Conservation (phyloP, 805 yeast genomes). For the Saturnispora halmiae region DNA sequence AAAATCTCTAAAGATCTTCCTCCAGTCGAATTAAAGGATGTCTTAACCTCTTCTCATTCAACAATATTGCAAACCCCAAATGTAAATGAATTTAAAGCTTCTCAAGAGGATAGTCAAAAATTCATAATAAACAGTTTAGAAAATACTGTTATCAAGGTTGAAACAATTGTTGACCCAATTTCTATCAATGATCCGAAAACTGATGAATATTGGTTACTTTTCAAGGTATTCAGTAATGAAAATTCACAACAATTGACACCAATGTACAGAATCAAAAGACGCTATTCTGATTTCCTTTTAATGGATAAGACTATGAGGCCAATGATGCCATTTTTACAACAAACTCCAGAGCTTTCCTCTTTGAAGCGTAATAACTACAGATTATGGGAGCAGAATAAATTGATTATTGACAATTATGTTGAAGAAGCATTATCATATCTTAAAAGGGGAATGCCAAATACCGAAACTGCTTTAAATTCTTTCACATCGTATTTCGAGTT, state of each 20-base stretch:
- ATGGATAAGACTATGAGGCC: constrained; percentile 57
- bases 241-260: constrained; percentile 45
- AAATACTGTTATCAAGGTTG: constrained; percentile 25
- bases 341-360: constrained; percentile 22
- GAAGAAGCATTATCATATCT: constrained; percentile 18
- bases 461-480: constrained; percentile 15
- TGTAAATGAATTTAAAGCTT: too few relatives aligned
- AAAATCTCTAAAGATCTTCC: background rate
- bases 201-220: constrained; percentile 52
- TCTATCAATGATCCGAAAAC: constrained; percentile 24
- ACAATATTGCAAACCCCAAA: too few relatives aligned
- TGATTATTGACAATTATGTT: constrained; percentile 25
- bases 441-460: constrained; percentile 11
- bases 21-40: background rate
- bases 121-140: constrained; percentile 24
- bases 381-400: constrained; percentile 28
- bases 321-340: constrained; percentile 21
- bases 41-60: background rate
- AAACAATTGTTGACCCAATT: constrained; percentile 25
- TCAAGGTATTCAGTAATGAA: constrained; percentile 55
- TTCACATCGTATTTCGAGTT: constrained; percentile 26
- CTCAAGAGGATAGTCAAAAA: constrained; percentile 15
- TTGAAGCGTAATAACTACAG: constrained; percentile 22
- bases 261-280: constrained; percentile 60
- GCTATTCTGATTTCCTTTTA: constrained; percentile 47